phyloP scores from a whole-genome alignment of 169 alveolate species.

The Cryptosporidium viatorum region DNA sequence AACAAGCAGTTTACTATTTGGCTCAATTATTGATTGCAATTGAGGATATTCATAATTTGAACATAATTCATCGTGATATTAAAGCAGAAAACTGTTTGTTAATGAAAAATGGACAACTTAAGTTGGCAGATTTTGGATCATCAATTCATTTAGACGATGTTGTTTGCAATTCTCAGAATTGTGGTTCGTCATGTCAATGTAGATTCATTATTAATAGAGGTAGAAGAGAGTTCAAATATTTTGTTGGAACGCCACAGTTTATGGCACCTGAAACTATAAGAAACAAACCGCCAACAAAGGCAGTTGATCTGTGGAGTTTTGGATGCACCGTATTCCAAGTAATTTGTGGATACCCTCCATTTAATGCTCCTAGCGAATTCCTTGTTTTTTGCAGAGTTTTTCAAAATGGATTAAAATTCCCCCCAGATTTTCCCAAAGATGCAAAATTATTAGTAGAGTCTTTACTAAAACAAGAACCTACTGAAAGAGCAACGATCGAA shows the following conservation, averaged over 20 bases:
- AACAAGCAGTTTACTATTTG: slow-evolving; percentile 55
- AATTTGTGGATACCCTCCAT: slow-evolving; percentile 84
- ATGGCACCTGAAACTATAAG: slow-evolving; percentile 94
- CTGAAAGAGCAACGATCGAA: slow-evolving; percentile 37
- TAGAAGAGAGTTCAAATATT: slow-evolving; percentile 84
- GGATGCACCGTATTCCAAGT: slow-evolving; percentile 92
- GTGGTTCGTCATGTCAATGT: slow-evolving; percentile 42
- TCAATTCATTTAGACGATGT: slow-evolving; percentile 81
- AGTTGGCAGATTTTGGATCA: slow-evolving; percentile 82
- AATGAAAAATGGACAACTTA: slow-evolving; percentile 27
- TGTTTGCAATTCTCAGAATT: slow-evolving; percentile 21
- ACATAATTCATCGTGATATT: slow-evolving; percentile 94
- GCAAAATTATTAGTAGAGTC: slow-evolving; percentile 33
- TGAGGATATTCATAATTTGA: slow-evolving; percentile 91
- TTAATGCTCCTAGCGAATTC: slow-evolving; percentile 74
- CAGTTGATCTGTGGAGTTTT: slow-evolving; percentile 91
- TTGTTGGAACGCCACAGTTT: slow-evolving; percentile 93
- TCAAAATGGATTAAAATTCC: slow-evolving; percentile 11
- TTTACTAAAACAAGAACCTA: slow-evolving; percentile 19
- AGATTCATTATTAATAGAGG: slow-evolving; percentile 64
- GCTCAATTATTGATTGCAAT: slow-evolving; percentile 85
- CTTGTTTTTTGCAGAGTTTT: slow-evolving; percentile 61
- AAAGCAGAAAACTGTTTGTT: slow-evolving; percentile 86
- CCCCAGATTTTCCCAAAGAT: slow-evolving; percentile 70
- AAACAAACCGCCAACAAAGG: slow-evolving; percentile 86